Evolutionary conservation across 768 basidiomycete species (phyloP).

Genomic region (Dentipellis sp.): DNA sequence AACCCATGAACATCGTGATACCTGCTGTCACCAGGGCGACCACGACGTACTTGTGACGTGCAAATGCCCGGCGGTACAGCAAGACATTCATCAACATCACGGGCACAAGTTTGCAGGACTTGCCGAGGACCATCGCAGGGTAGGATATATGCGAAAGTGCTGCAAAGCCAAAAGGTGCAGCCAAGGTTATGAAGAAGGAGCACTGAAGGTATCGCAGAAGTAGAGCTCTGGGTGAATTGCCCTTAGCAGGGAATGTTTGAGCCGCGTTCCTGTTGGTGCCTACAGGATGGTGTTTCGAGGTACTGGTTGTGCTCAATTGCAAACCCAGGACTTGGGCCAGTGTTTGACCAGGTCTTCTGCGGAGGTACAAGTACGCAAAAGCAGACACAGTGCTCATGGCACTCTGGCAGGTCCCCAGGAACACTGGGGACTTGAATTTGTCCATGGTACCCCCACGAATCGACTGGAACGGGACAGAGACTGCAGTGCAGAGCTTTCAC

Average conservation of each 20-base stretch:
- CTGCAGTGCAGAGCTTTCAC: constrained; percentile 26
- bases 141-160: constrained; percentile 94
- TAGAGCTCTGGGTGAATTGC: constrained; percentile 32
- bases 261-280: constrained; percentile 18
- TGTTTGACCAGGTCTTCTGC: constrained; percentile 45
- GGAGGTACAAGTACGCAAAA: constrained; percentile 61
- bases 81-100: constrained; percentile 97
- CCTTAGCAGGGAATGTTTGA: constrained; percentile 17
- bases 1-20: constrained; percentile 91
- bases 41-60: constrained; percentile 91
- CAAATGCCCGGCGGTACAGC: constrained; percentile 87
- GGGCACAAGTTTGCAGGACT: constrained; percentile 98
- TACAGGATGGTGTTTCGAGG: constrained; percentile 14
- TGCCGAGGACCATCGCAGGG: constrained; percentile 97
- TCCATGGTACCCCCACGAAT: constrained; percentile 51
- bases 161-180: constrained; percentile 94
- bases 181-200: constrained; percentile 78
- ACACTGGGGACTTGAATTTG: constrained; percentile 79
- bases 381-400: constrained; percentile 69
- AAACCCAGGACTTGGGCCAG: constrained; percentile 57
- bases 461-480: constrained; percentile 77
- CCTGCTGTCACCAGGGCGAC: constrained; percentile 88
- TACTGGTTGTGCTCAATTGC: constrained; percentile 26
- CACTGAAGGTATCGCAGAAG: constrained; percentile 75
- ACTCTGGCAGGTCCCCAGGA: constrained; percentile 82